Evolutionary conservation across 345 rosid genomes (phyloP).

Genomic region (Carallia pectinifolia): DNA sequence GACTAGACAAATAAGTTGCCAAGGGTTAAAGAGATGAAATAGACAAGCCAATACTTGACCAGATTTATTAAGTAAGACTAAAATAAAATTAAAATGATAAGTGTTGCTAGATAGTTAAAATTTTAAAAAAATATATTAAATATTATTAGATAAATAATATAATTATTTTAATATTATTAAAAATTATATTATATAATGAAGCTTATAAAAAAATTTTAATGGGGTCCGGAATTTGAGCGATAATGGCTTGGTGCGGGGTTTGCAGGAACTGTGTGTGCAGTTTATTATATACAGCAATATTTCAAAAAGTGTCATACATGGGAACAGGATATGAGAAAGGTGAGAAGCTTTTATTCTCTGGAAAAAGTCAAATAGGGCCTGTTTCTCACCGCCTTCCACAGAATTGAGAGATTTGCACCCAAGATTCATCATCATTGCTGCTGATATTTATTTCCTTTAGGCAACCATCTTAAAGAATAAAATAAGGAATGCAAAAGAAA

Average conservation of each 20-base stretch:
- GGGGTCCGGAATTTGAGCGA: slow-evolving; percentile 60
- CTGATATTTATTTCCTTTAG: slow-evolving; percentile 36
- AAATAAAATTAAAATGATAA: no score
- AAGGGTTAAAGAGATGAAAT: slow-evolving; percentile 25
- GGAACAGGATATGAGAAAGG: slow-evolving; percentile 36
- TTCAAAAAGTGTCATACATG: no score
- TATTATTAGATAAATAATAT: no score
- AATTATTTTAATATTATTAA: no score
- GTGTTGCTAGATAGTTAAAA: no score
- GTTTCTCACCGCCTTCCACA: slow-evolving; percentile 61
- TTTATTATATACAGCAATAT: background rate
- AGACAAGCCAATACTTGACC: no score
- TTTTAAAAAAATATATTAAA: no score
- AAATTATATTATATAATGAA: no score
- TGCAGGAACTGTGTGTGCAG: slow-evolving; percentile 4
- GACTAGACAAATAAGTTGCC: background rate
- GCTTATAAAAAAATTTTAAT: slow-evolving; percentile 36
- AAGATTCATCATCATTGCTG: slow-evolving; percentile 89
- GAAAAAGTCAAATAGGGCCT: slow-evolving; percentile 70
- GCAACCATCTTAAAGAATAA: slow-evolving; percentile 18
- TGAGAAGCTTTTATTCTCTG: slow-evolving; percentile 42
- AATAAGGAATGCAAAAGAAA: slow-evolving; percentile 5
- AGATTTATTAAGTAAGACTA: no score
- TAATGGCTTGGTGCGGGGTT: slow-evolving; percentile 47
- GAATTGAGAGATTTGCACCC: slow-evolving; percentile 67